These are phyloP conservation scores for Candida xyloterini DNA, from an alignment of 805 yeast genomes.

Conservation along the genomic window DNA sequence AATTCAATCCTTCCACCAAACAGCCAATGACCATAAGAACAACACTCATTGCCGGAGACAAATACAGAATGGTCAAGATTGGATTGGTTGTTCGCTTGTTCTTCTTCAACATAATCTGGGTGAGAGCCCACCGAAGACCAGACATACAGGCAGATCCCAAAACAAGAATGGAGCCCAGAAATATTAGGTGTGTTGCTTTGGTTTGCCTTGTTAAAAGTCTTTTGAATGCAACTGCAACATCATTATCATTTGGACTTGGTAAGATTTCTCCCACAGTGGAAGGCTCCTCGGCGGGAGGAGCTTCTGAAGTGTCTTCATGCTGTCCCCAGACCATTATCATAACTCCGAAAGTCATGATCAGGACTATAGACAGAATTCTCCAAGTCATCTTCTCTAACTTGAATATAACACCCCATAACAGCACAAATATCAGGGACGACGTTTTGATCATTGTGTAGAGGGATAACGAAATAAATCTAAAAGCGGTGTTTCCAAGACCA, in stretches of 20 bases:
- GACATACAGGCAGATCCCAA: slow-evolving; percentile 75
- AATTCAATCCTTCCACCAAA: slow-evolving; percentile 62
- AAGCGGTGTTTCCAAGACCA: slow-evolving; percentile 85
- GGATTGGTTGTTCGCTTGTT: slow-evolving; percentile 68
- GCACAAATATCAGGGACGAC: slow-evolving; percentile 81
- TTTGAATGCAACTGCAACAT: slow-evolving; percentile 6
- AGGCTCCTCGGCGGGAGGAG: slow-evolving; percentile 13
- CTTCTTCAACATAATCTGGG: slow-evolving; percentile 72
- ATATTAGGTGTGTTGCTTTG: slow-evolving; percentile 24
- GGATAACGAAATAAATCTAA: slow-evolving; percentile 73
- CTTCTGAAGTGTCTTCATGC: slow-evolving; percentile 26
- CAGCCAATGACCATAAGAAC: slow-evolving; percentile 61
- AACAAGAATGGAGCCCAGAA: slow-evolving; percentile 70
- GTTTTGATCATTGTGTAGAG: slow-evolving; percentile 94
- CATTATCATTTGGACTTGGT: slow-evolving; percentile 14
- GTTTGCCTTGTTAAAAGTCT: slow-evolving; percentile 5
- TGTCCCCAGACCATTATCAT: slow-evolving; percentile 74
- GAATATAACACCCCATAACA: slow-evolving; percentile 82
- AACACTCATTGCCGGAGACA: slow-evolving; percentile 81
- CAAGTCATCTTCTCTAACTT: slow-evolving; percentile 70
- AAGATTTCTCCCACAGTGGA: slow-evolving; percentile 18
- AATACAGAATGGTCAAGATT: slow-evolving; percentile 73
- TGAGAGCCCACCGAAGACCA: slow-evolving; percentile 93
- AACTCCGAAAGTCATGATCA: slow-evolving; percentile 80
- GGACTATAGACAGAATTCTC: slow-evolving; percentile 66